Base-by-base conservation (phyloP, 2,329 filamentous ascomycete species). In the Trichoderma polysporum region DNA sequence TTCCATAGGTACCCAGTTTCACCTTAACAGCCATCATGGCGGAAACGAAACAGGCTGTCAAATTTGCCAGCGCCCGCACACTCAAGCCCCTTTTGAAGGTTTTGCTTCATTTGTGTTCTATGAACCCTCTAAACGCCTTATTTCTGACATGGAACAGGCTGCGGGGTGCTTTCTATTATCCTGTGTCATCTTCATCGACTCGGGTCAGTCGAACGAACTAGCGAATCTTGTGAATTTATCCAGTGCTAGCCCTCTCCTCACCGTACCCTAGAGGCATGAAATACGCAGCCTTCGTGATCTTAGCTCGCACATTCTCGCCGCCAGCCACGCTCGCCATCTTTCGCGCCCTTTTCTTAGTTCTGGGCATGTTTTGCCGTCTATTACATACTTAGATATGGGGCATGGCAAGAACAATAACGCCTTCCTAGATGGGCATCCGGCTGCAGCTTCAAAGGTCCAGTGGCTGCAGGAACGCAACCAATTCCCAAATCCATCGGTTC, bases 91-190 rank as follows among this genome's bases (percentile, higher is more conserved):
- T 25, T 60, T 17, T 25, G 33, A 5, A 13, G 27, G 41, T 35
- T 54, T 39, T 19, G 33, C 29, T 39, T 25, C 33, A 22, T 5
- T 61, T 17, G 9, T n/a, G 45, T 29, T 27, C 31, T 25, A 13
- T 25, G 15, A 19, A 22, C 19, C 15, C 19, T 47, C 17, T 19
- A 17, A 41, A 35, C 31, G 57, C 57, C 41, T 60, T 60, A 22
- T 60, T 60, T n/a, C 57, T 50, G 57, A 60, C 57, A 49, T 60
- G 57, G 57, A 33, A 9, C 22, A 29, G 22, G 31, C 45, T 60
- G 29, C 19, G 57, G 57, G 27, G 41, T 33, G 3, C 31, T 1
- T 19, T 35, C 10, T 17, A 27, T 15, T 50, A 3, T 17, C 15
- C 17, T 25, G 19, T 29, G 13, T 50, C 39, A 27, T 19, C 10